Evolutionary conservation across 192 early-diverging fungal genomes (phyloP).

Genomic region (Coemansia sp.): DNA sequence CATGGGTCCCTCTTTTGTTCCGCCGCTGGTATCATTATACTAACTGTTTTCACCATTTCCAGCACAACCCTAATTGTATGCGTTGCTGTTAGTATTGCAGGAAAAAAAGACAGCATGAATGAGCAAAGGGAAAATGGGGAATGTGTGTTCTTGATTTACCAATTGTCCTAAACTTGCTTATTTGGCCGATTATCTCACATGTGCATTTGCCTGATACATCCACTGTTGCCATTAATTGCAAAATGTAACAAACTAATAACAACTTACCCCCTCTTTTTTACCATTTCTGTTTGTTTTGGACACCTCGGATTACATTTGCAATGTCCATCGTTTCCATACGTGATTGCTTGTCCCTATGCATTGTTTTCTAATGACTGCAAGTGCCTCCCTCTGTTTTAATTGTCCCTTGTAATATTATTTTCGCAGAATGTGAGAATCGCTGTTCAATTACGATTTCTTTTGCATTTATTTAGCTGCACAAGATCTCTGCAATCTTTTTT

Average conservation of each 20-base stretch:
- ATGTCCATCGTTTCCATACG: not conserved
- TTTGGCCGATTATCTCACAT: conserved; percentile 4
- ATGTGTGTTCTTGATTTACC: not conserved
- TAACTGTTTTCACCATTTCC: not conserved
- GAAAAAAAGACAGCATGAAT: no score
- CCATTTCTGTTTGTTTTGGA: not conserved
- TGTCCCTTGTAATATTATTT: no score
- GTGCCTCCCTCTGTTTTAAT: not conserved
- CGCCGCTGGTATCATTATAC: not conserved
- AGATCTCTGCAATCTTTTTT: not conserved
- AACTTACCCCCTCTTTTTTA: not conserved
- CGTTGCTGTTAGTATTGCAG: no score
- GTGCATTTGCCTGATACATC: not conserved
- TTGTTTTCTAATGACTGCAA: conserved; percentile 3
- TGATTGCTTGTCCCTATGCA: conserved; percentile 4
- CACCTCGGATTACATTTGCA: not conserved
- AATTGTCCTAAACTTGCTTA: not conserved
- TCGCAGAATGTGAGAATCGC: no score
- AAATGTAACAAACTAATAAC: not conserved
- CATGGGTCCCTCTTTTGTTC: not conserved
- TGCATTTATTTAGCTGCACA: not conserved
- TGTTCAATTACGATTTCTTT: not conserved
- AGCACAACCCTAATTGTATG: not conserved
- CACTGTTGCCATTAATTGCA: conserved; percentile 3
- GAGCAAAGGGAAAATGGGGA: no score